A percentile compares a stretch with the other conserved stretches of the same genome.
phyloP scores from a whole-genome alignment of 164 flowering plant genomes.

The Malania oleifera region DNA sequence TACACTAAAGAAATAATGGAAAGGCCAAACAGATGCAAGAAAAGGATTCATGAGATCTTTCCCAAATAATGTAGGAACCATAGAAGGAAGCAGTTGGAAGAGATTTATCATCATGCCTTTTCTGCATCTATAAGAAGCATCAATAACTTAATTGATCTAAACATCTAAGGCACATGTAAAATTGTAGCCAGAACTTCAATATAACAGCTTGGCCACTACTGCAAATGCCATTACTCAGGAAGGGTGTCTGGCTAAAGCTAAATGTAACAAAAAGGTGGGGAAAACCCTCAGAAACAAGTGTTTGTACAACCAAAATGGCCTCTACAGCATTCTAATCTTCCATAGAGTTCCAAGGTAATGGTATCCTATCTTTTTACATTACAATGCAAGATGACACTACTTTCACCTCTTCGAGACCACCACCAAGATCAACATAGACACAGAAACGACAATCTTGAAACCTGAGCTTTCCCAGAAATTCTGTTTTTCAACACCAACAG shows the following conservation, averaged over 20 bases:
- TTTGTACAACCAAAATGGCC: slow-evolving; percentile 18
- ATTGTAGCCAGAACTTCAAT: too few species aligned
- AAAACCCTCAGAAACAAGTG: slow-evolving; percentile 1
- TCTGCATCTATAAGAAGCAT: background rate
- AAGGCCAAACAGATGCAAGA: too few species aligned
- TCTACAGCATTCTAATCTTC: slow-evolving; percentile 11
- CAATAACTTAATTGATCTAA: too few species aligned
- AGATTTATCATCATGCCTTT: background rate
- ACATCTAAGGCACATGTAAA: too few species aligned
- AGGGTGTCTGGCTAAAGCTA: background rate
- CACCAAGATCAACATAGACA: slow-evolving; percentile 86
- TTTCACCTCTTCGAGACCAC: slow-evolving; percentile 72
- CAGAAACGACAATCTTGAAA: slow-evolving; percentile 76
- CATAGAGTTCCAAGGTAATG: background rate
- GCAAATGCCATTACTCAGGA: too few species aligned
- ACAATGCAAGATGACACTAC: background rate
- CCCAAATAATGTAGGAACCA: too few species aligned
- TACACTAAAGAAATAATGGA: too few species aligned
- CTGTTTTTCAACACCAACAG: slow-evolving; percentile 34
- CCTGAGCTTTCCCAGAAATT: slow-evolving; percentile 85
- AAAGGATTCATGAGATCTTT: too few species aligned
- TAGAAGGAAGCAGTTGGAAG: too few species aligned
- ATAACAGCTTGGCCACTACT: too few species aligned
- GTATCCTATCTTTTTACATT: slow-evolving; percentile 13
- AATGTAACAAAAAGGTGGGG: background rate